Percentiles rank a stretch among this genome's conserved stretches.
Evolutionary conservation across 768 basidiomycete species (phyloP).

Genomic region (Agrocybe pediades): DNA sequence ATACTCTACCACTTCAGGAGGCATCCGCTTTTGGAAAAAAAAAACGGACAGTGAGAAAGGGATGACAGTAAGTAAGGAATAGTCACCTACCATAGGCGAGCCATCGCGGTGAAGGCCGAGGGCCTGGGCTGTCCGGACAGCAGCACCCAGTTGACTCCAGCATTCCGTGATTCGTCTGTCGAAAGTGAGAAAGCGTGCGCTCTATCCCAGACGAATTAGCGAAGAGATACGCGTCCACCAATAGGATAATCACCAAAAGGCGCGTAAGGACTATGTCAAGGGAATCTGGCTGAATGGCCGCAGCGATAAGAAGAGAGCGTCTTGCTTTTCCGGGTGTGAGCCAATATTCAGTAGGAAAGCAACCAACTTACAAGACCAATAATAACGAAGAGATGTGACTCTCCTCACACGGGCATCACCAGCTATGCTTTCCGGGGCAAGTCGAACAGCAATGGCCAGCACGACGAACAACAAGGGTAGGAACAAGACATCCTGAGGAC

Average conservation of each 20-base stretch:
- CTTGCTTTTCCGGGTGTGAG: constrained; percentile 56
- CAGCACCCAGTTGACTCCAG: constrained; percentile 94
- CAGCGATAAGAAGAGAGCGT: constrained; percentile 85
- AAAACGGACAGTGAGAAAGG: no score
- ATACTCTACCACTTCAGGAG: constrained; percentile 80
- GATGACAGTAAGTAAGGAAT: background rate
- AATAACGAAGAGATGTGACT: constrained; percentile 85
- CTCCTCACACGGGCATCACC: constrained; percentile 77
- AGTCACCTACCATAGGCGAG: constrained; percentile 61
- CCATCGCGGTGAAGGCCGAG: constrained; percentile 92
- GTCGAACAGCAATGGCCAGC: constrained; percentile 80
- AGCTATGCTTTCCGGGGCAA: constrained; percentile 83
- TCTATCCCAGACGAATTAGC: constrained; percentile 30
- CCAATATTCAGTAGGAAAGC: constrained; percentile 3
- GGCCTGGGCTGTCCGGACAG: constrained; percentile 90
- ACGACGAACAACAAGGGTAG: constrained; percentile 93
- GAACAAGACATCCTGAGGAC: constrained; percentile 79
- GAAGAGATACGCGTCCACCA: background rate
- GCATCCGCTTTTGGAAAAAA: constrained; percentile 54
- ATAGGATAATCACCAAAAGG: constrained; percentile 62
- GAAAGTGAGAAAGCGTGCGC: constrained; percentile 62
- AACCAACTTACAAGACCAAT: constrained; percentile 85
- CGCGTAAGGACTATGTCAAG: constrained; percentile 91
- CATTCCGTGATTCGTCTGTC: constrained; percentile 91
- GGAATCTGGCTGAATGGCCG: constrained; percentile 91